Base-by-base conservation (phyloP, 148 eudicot species). In the Selenicereus undatus region DNA sequence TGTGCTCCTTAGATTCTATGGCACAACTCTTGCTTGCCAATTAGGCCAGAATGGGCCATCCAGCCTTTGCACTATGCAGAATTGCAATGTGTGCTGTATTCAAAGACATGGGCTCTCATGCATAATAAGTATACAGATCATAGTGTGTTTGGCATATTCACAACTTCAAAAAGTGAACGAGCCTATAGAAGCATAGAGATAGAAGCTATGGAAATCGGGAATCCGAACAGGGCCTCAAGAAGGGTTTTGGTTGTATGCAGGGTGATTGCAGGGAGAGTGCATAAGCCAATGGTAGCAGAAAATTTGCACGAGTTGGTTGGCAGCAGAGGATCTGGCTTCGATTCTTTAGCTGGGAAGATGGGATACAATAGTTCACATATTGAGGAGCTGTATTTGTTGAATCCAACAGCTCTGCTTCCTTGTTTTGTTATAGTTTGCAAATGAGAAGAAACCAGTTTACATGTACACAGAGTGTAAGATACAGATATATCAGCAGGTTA, bases 21-120 rank as follows among this genome's bases (percentile, higher is more conserved):
- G 93, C 43, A 85, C 94, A 66, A 83, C 91, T 3, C 75, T 89
- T 6, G 85, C 89, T 42, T 93, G 97, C 80, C 48, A 88, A n/a
- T 87, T 93, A 1, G 97, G 93, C 77, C 50, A 42, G 11, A 84
- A 87, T 58, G 88, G 88, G 29, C 85, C 91, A 2, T 85, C 89
- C 11, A 85, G 86, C 75, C 88, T 93, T 48, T 93, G 97, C 78
- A 87, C 68, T 71, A 81, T 86, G 27, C 84, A 88, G 17, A 79
- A 2, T 32, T n/a, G n/a, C 32, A 32, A 32, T 32, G 32, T 39
- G 18, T 91, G 94, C 77, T 32, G 32, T 32, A 32, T 32, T 32
- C 32, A 0, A 18, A 81, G 92, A 80, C 82, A 83, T 66, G 94
- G 94, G 58, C 91, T 91, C 52, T 79, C 85, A 3, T 75, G 76